These are phyloP conservation scores for Fagopyrum esculentum DNA, from an alignment of 148 eudicot genomes.

Conservation along the genomic window DNA sequence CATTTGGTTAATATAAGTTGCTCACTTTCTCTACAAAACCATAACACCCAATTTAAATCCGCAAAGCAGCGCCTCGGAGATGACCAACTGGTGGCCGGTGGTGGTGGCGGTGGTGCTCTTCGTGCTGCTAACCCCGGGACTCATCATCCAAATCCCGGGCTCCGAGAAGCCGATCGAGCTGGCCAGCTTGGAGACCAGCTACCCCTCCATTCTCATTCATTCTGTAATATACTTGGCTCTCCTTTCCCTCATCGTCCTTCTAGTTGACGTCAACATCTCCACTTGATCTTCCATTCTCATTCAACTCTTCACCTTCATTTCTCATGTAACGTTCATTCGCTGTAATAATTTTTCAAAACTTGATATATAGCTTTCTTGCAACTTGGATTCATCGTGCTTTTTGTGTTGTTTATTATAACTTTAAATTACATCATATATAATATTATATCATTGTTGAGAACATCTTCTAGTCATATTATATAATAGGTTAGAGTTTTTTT, in stretches of 20 bases:
- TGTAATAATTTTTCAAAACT: too few relatives aligned
- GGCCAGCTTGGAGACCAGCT: constrained; percentile 67
- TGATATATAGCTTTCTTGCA: too few relatives aligned
- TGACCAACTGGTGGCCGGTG: constrained; percentile 93
- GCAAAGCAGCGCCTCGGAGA: constrained; percentile 15
- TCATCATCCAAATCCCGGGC: constrained; percentile 76
- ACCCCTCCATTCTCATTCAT: constrained; percentile 65
- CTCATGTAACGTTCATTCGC: too few relatives aligned
- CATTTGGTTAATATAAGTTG: background rate
- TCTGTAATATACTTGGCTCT: constrained; percentile 51
- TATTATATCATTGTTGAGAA: too few relatives aligned
- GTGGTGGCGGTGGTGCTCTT: constrained; percentile 80
- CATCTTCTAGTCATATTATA: too few relatives aligned
- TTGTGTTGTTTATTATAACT: too few relatives aligned
- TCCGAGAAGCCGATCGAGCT: constrained; percentile 44
- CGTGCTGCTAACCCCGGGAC: constrained; percentile 68
- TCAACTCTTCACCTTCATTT: background rate
- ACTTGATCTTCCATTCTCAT: background rate
- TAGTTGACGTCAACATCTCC: constrained; percentile 24
- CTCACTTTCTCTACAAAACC: background rate
- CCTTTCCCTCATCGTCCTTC: constrained; percentile 58
- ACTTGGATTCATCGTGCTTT: too few relatives aligned
- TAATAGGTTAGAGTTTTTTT: too few relatives aligned
- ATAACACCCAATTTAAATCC: background rate
- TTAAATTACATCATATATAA: too few relatives aligned